Base-by-base conservation (phyloP, 306 rosid genomes). In the Citrullus amarus region DNA sequence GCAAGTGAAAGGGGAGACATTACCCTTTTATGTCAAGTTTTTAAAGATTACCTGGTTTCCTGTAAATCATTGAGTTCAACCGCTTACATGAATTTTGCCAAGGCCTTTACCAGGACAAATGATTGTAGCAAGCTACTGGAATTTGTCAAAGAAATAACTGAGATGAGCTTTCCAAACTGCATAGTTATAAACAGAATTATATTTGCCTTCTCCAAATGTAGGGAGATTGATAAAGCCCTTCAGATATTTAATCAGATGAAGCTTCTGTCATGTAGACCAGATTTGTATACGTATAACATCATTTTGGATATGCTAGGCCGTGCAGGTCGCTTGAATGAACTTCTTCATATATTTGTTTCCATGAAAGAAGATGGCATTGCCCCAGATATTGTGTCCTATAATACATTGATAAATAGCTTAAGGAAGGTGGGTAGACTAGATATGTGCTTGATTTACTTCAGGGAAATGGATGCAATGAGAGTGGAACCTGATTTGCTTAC, bases 401-500 rank as follows among this genome's bases (percentile, higher is more conserved):
- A 90, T 84, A 90, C 92, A 14, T 72, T 93, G 69, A 74, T 93
- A 79, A 90, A 90, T 80, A 84, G 89, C 62, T 81, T 93, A 79
- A 75, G 83, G 84, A 91, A 89, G 92, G 87, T 82, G 54, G 97
- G 97, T 78, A 89, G 93, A 86, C 72, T 78, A 36, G 90, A 89
- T 59, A 10, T 87, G 85, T 93, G 93, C 44, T 1, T 80, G 59
- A 53, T 73, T 9, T 91, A 86, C 82, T 89, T 86, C 58, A 84
- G 82, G 85, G 92, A 91, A 84, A 93, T 93, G 98, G 81, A 59
- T 74, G 89, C 85, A 71, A 88, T 48, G 43, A 85, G 91, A 39
- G 84, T 85, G 75, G 76, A 85, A 77, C 91, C 91, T 39, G 92
- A 91, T 88, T 82, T 90, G 91, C 93, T 88, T 79, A 90, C 93